Evolutionary conservation across 2,329 filamentous ascomycete species (phyloP), one percentile per base, ranked within the genome.

Genomic region (Alternaria sp.): DNA sequence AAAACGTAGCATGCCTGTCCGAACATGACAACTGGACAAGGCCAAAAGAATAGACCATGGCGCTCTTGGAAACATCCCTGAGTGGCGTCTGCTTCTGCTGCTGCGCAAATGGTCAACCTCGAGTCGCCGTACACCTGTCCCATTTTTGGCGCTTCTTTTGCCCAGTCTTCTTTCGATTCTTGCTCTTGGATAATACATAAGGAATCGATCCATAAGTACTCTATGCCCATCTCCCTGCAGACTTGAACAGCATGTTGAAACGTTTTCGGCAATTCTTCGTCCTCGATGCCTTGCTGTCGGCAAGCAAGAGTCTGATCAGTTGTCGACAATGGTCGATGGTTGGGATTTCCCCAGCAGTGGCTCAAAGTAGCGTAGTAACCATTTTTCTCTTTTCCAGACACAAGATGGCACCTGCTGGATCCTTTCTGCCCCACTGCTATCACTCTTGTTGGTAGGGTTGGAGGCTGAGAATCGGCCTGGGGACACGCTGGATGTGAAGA

Each of bases 41-140:
- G 28, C 8, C 28, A 30, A 30, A 1, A 5, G 0, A 12, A 12
- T 11, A 1, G 3, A 12, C 28, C 28, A 2, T 0, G 4, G 28
- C 28, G 28, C 28, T 30, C 9, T 30, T 5, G 0, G 0, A 30
- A 30, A 30, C 9, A 30, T 2, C 28, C 28, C 8, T 12, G 28
- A 0, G 28, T 11, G 5, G 28, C 5, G 2, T 30, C 0, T 30
- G 4, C 28, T 30, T 0, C 28, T 30, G 28, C 28, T 5, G 11
- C 3, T 5, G 28, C 32, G 14, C 0, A 36, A 7, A 36, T 36
- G 32, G 1, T 36, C 32, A 36, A 7, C 5, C 0, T 36, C 12
- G 32, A 36, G 14, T 36, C 3, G 0, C 32, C 32, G 12, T 36
- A 36, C 1, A 36, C 32, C 0, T 0, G 5, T 16, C 32, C 32